Evolutionary conservation across 805 yeast genomes (phyloP).

Genomic region (Metschnikowia proteae): DNA sequence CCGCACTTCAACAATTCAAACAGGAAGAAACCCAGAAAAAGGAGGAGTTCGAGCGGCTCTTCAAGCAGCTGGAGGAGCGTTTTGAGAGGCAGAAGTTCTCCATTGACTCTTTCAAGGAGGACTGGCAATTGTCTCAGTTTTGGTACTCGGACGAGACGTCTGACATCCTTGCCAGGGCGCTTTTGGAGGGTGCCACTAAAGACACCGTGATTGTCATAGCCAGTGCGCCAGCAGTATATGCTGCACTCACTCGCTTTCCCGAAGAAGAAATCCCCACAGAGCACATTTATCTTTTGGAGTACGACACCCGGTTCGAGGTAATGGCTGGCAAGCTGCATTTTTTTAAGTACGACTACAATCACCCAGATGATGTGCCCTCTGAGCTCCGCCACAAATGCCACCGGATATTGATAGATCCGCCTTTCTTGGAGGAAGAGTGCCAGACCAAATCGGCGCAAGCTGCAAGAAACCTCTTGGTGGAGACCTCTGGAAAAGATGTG

Average conservation of each 20-base stretch:
- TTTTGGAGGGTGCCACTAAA: conserved; percentile 72
- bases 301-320: conserved; percentile 69
- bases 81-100: conserved; percentile 44
- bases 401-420: conserved; percentile 80
- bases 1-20: conserved; percentile 61
- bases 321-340: conserved; percentile 67
- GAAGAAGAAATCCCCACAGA: conserved; percentile 54
- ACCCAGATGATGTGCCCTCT: conserved; percentile 60
- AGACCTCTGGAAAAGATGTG: conserved; percentile 35
- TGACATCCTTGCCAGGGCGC: conserved; percentile 58
- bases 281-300: conserved; percentile 73
- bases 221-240: conserved; percentile 90
- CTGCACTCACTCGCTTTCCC: conserved; percentile 63
- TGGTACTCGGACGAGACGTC: conserved; percentile 85
- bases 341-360: conserved; percentile 69
- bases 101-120: conserved; percentile 79
- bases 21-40: conserved; percentile 57
- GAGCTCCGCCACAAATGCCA: conserved; percentile 60
- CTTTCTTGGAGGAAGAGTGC: conserved; percentile 77
- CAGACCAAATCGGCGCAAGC: conserved; percentile 57
- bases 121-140: conserved; percentile 92
- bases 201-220: conserved; percentile 71
- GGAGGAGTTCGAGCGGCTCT: conserved; percentile 53
- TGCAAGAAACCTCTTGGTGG: conserved; percentile 54
- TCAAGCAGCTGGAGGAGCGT: conserved; percentile 53